These are phyloP conservation scores for Boeremia lycopersici DNA, from an alignment of 2,329 filamentous ascomycete species.

Conservation along the genomic window DNA sequence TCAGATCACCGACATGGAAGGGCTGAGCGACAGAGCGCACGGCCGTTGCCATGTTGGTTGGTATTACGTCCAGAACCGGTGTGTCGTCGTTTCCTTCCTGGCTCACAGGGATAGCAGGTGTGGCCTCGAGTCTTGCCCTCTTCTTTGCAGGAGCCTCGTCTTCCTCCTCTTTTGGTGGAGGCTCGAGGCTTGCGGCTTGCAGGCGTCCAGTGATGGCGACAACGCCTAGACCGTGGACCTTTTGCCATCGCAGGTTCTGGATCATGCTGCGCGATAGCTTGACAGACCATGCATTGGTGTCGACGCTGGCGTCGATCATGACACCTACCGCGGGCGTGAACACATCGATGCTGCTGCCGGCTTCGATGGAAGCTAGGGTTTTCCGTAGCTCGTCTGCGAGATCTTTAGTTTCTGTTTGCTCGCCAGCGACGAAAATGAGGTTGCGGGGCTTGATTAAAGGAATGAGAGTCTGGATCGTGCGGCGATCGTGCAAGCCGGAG, in stretches of 20 bases:
- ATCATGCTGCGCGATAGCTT: slow-evolving; percentile 85
- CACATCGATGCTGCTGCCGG: slow-evolving; percentile 64
- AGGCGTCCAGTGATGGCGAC: slow-evolving; percentile 86
- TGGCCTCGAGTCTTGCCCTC: slow-evolving; percentile 53
- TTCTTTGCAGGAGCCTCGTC: slow-evolving; percentile 55
- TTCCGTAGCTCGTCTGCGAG: slow-evolving; percentile 82
- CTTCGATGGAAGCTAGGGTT: slow-evolving; percentile 58
- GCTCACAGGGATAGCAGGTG: slow-evolving; percentile 53
- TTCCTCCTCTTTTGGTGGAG: slow-evolving; percentile 50
- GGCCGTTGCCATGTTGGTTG: slow-evolving; percentile 68
- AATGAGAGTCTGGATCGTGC: slow-evolving; percentile 91
- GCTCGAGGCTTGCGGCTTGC: slow-evolving; percentile 54
- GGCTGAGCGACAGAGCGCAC: slow-evolving; percentile 81
- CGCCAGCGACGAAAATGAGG: slow-evolving; percentile 87
- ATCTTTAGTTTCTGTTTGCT: slow-evolving; percentile 71
- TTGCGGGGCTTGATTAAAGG: slow-evolving; percentile 94
- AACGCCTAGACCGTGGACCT: slow-evolving; percentile 84
- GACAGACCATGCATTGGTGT: slow-evolving; percentile 96
- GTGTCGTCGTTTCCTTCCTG: slow-evolving; percentile 54
- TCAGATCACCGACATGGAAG: slow-evolving; percentile 90
- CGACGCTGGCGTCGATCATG: slow-evolving; percentile 86
- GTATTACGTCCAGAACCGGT: slow-evolving; percentile 65
- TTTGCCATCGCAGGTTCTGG: slow-evolving; percentile 91
- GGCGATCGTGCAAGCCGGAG: slow-evolving; percentile 88
- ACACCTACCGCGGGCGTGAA: slow-evolving; percentile 80